Percentiles rank a stretch among this genome's conserved stretches.
Evolutionary conservation across 371 early-diverging fungal species (phyloP).

Genomic region (Rhizopus sp.): DNA sequence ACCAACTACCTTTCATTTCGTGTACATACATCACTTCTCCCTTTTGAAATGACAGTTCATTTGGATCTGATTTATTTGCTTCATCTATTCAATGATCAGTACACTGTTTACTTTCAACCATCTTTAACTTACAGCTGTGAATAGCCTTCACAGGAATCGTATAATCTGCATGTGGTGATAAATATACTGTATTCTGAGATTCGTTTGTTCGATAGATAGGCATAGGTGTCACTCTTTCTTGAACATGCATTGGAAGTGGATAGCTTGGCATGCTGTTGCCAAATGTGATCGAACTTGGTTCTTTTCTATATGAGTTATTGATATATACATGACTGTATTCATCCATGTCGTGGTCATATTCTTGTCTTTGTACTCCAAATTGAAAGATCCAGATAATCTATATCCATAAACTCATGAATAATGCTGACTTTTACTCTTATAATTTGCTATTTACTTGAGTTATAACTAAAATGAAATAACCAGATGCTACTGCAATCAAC

Average conservation of each 20-base stretch:
- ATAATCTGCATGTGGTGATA: slow-evolving; percentile 38
- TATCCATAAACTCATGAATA: neutral
- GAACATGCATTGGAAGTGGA: slow-evolving; percentile 8
- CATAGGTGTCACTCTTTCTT: slow-evolving; percentile 5
- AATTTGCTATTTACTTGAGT: slow-evolving; percentile 24
- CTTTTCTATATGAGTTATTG: slow-evolving; percentile 14
- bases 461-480: slow-evolving; percentile 35
- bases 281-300: slow-evolving; percentile 3
- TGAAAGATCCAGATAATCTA: slow-evolving; percentile 42
- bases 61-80: slow-evolving; percentile 86
- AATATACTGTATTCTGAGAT: slow-evolving; percentile 26
- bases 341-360: slow-evolving; percentile 1
- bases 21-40: slow-evolving; percentile 83
- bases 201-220: slow-evolving; percentile 15
- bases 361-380: slow-evolving; percentile 35
- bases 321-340: slow-evolving; percentile 6
- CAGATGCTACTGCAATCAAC: slow-evolving; percentile 27
- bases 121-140: slow-evolving; percentile 38
- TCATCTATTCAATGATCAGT: slow-evolving; percentile 40
- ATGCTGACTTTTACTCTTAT: neutral
- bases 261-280: slow-evolving; percentile 10
- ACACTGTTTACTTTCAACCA: neutral
- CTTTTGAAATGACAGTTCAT: slow-evolving; percentile 86
- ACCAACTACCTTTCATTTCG: slow-evolving; percentile 93
- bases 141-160: slow-evolving; percentile 42